Base-by-base conservation (phyloP, 1,139 yeast species). In the Spathaspora sp. region DNA sequence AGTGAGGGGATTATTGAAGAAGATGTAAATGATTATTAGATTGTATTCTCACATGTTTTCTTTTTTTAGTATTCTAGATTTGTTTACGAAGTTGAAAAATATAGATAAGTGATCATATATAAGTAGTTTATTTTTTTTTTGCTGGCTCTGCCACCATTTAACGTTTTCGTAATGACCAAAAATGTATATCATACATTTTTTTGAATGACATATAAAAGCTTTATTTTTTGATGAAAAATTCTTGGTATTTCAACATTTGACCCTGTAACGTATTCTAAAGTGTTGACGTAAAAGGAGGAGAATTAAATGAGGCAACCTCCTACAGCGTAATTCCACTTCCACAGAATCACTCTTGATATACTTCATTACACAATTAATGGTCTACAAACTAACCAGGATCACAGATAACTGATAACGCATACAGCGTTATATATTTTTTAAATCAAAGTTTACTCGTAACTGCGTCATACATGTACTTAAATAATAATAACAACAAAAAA, bases 1-100 rank as follows among this genome's bases (percentile, higher is more conserved):
- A 72, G 73, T 4, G 58, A 67, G 5, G 93, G 93, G 7, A 58
- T 86, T 4, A 48, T 64, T 5, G 67, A 59, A 43, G 82, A 76
- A 51, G 37, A 53, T 15, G 48, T 53, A 1, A 47, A 48, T 1
- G 72, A 72, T 47, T 74, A 70, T 15, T 31, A 31, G 10, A 31
- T 7, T 31, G 41, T 6, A 43, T 24, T n/a, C 11, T 25, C 3
- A n/a, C 13, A 40, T 26, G 31, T 33, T 26, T 23, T 20, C 16
- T n/a, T 15, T 27, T 13, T 11, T 27, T 31, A 37, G 16, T n/a
- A n/a, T 15, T 24, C 13, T 25, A 13, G 37, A 40, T 37, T 34
- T 11, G 13, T 20, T 11, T 20, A 18, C 37, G 36, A 39, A 13
- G 5, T 17, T 16, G n/a, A 36, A 38, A 18, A 34, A 11, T 6